phyloP scores from a whole-genome alignment of 2,329 filamentous ascomycete genomes.

The Aspergillus quadricinctus region DNA sequence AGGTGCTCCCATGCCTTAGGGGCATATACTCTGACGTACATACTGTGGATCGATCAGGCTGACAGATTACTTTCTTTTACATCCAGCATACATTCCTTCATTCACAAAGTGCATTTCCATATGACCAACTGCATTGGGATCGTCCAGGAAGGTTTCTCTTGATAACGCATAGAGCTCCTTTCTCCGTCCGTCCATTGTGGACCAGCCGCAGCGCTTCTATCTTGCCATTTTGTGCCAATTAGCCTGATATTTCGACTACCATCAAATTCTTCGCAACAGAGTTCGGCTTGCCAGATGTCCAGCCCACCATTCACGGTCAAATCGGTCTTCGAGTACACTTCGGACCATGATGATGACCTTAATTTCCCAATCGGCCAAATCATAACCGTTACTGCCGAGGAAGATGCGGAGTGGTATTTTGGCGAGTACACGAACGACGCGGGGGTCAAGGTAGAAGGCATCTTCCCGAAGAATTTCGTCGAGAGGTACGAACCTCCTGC shows the following conservation, averaged over 20 bases:
- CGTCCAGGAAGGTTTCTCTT: background rate
- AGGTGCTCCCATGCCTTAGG: slow-evolving; percentile 4
- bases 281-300: slow-evolving; percentile 55
- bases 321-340: slow-evolving; percentile 90
- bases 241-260: background rate
- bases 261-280: slow-evolving; percentile 14
- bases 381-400: slow-evolving; percentile 87
- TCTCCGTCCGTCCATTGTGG: background rate
- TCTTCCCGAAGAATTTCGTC: slow-evolving; percentile 96
- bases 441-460: slow-evolving; percentile 73
- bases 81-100: slow-evolving; percentile 1
- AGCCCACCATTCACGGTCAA: slow-evolving; percentile 82
- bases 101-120: background rate
- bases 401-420: slow-evolving; percentile 90
- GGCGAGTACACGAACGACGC: slow-evolving; percentile 78
- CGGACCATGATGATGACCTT: slow-evolving; percentile 90
- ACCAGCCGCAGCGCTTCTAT: background rate
- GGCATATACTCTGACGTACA: background rate
- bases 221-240: background rate
- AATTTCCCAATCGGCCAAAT: slow-evolving; percentile 80
- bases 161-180: background rate
- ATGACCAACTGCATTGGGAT: background rate
- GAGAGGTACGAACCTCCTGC: slow-evolving; percentile 91
- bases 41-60: background rate
- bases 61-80: slow-evolving; percentile 2